Conservation (phyloP, 1,139 yeast genomes). For the Geotrichum citri-aurantii region DNA sequence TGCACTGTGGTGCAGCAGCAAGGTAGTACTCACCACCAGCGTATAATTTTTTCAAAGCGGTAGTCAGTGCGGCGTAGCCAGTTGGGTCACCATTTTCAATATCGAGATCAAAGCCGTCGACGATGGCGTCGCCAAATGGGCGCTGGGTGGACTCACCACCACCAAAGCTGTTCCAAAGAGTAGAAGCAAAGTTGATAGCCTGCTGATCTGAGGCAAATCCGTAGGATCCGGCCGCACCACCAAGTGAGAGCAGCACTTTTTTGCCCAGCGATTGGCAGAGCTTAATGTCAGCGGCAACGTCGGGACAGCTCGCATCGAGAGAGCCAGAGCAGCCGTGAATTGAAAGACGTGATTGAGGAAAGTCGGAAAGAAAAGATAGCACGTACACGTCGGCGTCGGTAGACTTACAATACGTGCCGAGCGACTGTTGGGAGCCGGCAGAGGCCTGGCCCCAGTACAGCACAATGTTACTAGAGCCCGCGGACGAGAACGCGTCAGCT, state of each 20-base stretch:
- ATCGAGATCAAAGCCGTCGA: constrained; percentile 71
- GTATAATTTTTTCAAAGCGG: constrained; percentile 50
- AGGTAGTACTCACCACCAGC: constrained; percentile 52
- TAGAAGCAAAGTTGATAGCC: constrained; percentile 63
- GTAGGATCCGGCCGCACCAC: constrained; percentile 76
- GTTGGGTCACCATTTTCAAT: constrained; percentile 50
- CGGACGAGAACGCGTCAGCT: constrained; percentile 11
- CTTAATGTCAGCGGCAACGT: constrained; percentile 61
- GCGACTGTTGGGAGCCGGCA: constrained; percentile 53
- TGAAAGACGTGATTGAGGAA: constrained; percentile 50
- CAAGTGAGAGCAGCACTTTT: constrained; percentile 66
- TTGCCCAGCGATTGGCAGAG: constrained; percentile 72
- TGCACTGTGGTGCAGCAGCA: constrained; percentile 94
- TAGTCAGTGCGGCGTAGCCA: constrained; percentile 51
- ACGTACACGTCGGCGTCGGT: constrained; percentile 67
- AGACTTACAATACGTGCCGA: constrained; percentile 63
- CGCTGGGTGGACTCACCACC: constrained; percentile 57
- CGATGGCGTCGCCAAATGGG: constrained; percentile 63
- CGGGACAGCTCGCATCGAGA: constrained; percentile 52
- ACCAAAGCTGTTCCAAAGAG: constrained; percentile 81
- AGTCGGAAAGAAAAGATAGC: constrained; percentile 61
- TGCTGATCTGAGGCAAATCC: constrained; percentile 58
- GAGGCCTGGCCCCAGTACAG: constrained; percentile 91
- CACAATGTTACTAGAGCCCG: constrained; percentile 39
- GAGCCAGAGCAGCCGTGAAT: constrained; percentile 60